phyloP scores from a whole-genome alignment of 208 protist genomes.

The Trypanosoma congolense region DNA sequence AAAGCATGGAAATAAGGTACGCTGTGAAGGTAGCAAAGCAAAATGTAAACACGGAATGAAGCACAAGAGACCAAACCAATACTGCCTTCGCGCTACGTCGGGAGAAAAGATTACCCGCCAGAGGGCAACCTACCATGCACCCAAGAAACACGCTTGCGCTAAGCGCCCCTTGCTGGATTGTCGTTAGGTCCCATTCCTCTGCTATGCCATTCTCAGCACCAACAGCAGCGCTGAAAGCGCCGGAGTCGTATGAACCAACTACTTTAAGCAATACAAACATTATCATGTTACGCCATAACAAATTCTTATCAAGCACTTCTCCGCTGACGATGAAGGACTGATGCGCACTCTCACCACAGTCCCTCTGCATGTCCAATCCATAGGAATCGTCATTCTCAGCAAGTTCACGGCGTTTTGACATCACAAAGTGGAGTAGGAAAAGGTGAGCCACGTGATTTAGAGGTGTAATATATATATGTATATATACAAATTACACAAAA shows the following conservation, averaged over 20 bases:
- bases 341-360: background rate
- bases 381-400: background rate
- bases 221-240: constrained; percentile 80
- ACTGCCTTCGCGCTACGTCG: constrained; percentile 64
- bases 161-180: constrained; percentile 58
- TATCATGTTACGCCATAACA: constrained; percentile 56
- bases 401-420: constrained; percentile 3
- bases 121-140: constrained; percentile 71
- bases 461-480: background rate
- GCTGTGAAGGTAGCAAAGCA: constrained; percentile 54
- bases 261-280: constrained; percentile 82
- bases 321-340: constrained; percentile 2
- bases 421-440: background rate
- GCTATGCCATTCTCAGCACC: constrained; percentile 69
- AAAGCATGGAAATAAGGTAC: constrained; percentile 50
- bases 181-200: constrained; percentile 47
- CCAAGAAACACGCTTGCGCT: constrained; percentile 84
- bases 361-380: background rate
- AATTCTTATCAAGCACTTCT: constrained; percentile 6
- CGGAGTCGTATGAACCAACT: constrained; percentile 84
- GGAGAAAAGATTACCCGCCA: constrained; percentile 70
- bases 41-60: constrained; percentile 80
- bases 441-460: background rate
- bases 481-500: background rate
- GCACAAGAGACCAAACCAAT: constrained; percentile 40